A percentile compares a stretch with the other conserved stretches of the same genome.
Evolutionary conservation across 164 flowering plant species (phyloP).

Genomic region (Warburgia ugandensis): DNA sequence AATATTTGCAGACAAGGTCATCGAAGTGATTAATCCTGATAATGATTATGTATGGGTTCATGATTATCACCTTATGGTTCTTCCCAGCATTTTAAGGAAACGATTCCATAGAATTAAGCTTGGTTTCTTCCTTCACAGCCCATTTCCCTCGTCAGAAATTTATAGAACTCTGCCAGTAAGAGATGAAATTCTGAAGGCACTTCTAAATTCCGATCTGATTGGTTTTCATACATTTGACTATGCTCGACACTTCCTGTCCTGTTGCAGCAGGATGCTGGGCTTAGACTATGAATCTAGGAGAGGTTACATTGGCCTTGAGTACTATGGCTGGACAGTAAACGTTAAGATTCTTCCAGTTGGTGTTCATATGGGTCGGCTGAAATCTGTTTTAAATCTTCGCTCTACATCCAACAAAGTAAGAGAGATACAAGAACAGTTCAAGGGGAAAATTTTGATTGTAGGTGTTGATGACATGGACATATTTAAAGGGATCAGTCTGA

Average conservation of each 20-base stretch:
- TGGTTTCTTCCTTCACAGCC: slow-evolving; percentile 88
- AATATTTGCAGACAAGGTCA: slow-evolving; percentile 27
- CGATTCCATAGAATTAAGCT: slow-evolving; percentile 56
- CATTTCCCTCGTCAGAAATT: slow-evolving; percentile 88
- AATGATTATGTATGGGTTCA: slow-evolving; percentile 82
- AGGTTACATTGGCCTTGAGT: slow-evolving; percentile 18
- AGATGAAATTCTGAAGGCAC: slow-evolving; percentile 11
- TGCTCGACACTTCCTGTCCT: slow-evolving; percentile 19
- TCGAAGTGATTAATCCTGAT: slow-evolving; percentile 29
- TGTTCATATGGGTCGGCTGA: slow-evolving; percentile 15
- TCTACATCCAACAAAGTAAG: slow-evolving; percentile 8
- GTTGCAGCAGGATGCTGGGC: slow-evolving; percentile 20
- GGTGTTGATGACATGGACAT: slow-evolving; percentile 23
- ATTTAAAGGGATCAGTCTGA: slow-evolving; percentile 18
- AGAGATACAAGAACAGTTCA: slow-evolving; percentile 13
- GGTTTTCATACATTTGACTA: slow-evolving; percentile 20
- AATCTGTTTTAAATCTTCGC: slow-evolving; percentile 9
- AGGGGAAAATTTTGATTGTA: slow-evolving; percentile 12
- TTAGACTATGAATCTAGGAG: slow-evolving; percentile 15
- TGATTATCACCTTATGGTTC: slow-evolving; percentile 86
- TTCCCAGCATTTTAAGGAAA: slow-evolving; percentile 73
- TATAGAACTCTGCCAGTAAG: slow-evolving; percentile 15
- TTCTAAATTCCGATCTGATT: slow-evolving; percentile 17
- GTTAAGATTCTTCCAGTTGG: slow-evolving; percentile 19
- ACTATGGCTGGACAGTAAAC: slow-evolving; percentile 12